Percentiles rank a stretch among this genome's conserved stretches.
phyloP scores from a whole-genome alignment of 2,329 filamentous ascomycete genomes.

The Leptographium lundbergii region DNA sequence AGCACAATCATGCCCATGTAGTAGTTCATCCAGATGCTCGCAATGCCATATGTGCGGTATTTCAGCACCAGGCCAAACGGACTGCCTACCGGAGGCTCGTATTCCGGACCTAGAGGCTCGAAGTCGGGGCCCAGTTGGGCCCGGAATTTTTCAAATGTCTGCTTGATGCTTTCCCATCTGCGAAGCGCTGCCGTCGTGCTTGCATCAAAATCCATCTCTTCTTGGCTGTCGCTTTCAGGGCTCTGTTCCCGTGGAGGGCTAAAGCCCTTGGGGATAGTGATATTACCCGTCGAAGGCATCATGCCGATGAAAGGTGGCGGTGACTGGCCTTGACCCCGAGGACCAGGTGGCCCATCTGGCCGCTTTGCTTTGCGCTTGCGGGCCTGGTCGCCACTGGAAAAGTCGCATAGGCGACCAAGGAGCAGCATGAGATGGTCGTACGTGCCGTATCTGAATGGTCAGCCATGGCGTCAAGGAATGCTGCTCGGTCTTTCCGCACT shows the following conservation, averaged over 20 bases:
- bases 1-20: slow-evolving; percentile 76
- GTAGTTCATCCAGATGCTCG: slow-evolving; percentile 76
- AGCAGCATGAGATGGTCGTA: slow-evolving; percentile 80
- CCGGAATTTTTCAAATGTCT: slow-evolving; percentile 56
- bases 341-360: slow-evolving; percentile 6
- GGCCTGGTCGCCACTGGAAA: slow-evolving; percentile 61
- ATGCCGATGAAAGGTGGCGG: slow-evolving; percentile 41
- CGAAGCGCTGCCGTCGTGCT: slow-evolving; percentile 56
- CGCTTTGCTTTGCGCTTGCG: slow-evolving; percentile 62
- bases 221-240: slow-evolving; percentile 28
- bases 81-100: slow-evolving; percentile 46
- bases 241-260: slow-evolving; percentile 32
- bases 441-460: slow-evolving; percentile 54
- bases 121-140: slow-evolving; percentile 61
- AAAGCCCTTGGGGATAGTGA: slow-evolving; percentile 41
- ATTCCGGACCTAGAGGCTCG: slow-evolving; percentile 58
- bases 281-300: slow-evolving; percentile 37
- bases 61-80: slow-evolving; percentile 74
- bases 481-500: slow-evolving; percentile 17
- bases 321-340: slow-evolving; percentile 18
- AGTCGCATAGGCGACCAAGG: slow-evolving; percentile 66
- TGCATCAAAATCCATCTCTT: slow-evolving; percentile 46
- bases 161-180: slow-evolving; percentile 68
- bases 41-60: slow-evolving; percentile 79
- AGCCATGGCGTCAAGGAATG: not conserved